A percentile compares a stretch with the other conserved stretches of the same genome.
These are phyloP conservation scores for Martiniozyma abietophila DNA, from an alignment of 805 yeast genomes.

Conservation along the genomic window DNA sequence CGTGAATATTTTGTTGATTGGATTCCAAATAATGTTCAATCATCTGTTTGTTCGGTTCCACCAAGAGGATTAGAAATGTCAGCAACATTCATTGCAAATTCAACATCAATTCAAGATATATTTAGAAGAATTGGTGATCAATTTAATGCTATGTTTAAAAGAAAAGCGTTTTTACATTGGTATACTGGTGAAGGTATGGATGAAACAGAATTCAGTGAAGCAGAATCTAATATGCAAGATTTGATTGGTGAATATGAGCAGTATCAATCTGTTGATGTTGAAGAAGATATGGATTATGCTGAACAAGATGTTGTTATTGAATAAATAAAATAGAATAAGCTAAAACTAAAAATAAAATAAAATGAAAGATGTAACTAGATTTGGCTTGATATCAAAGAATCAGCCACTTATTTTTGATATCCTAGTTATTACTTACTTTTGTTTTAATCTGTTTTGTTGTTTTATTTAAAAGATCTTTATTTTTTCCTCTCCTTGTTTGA, in stretches of 20 bases:
- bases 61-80: conserved; percentile 81
- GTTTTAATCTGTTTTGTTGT: too few species aligned
- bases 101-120: conserved; percentile 86
- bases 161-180: conserved; percentile 96
- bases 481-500: too few species aligned
- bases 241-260: conserved; percentile 86
- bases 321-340: too few species aligned
- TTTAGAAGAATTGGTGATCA: conserved; percentile 86
- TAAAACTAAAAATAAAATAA: too few species aligned
- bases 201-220: conserved; percentile 88
- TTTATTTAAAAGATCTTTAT: too few species aligned
- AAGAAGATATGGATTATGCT: conserved; percentile 57
- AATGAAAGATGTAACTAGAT: too few species aligned
- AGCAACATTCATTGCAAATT: conserved; percentile 89
- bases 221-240: conserved; percentile 85
- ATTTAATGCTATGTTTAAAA: conserved; percentile 85
- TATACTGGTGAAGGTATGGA: conserved; percentile 96
- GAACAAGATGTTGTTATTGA: conserved; percentile 14
- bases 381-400: too few species aligned
- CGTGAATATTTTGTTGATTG: conserved; percentile 84
- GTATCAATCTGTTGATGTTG: conserved; percentile 79
- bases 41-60: conserved; percentile 87
- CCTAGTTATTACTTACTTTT: too few species aligned
- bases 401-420: too few species aligned
- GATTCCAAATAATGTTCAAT: conserved; percentile 94